Evolutionary conservation across 805 yeast genomes (phyloP), one percentile per base, ranked within the genome.

Genomic region (Myxozyma kluyveri): DNA sequence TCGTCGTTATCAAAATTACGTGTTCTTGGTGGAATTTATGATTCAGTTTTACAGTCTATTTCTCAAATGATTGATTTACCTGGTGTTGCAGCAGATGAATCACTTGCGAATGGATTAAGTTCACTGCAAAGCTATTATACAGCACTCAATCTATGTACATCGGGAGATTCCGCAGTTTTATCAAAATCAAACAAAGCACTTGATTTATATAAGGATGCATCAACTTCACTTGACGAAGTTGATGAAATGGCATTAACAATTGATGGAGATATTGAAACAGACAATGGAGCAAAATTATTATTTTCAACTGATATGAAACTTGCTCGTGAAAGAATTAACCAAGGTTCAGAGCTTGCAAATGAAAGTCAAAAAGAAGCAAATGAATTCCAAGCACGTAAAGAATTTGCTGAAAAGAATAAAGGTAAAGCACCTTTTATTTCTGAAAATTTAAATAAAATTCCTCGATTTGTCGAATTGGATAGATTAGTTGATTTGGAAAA

Each of bases 1-100:
- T 45, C 42, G 9, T 48, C 45, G 18, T 50, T 49, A 22, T 29
- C 59, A 10, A 49, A 48, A 10, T 38, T 59, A 17, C 35, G 54
- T 3, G 53, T 81, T 57, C 65, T 71, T 4, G 63, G 75, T 37
- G 74, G 83, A 51, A 65, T 84, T 22, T 75, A 74, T 53, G 79
- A 76, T 21, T 71, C 75, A 6, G 74, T 87, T 35, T 66, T 75
- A 10, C 70, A 74, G 42, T 81, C 85, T 17, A 65, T 84, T 32
- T 69, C 69, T 2, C 84, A 83, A 59, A 69, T 88, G 42, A 74
- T 78, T 63, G 96, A 88, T 54, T 75, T 93, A 46, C 96, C 97
- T 0, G 98, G 98, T 74, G 96, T 91, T 18, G 82, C 85, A 64
- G 86, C 87, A 47, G 96, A 88, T 65, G 93, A 86, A 47, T 82